Conservation (phyloP, 306 rosid species). For the Aeschynomene evenia region DNA sequence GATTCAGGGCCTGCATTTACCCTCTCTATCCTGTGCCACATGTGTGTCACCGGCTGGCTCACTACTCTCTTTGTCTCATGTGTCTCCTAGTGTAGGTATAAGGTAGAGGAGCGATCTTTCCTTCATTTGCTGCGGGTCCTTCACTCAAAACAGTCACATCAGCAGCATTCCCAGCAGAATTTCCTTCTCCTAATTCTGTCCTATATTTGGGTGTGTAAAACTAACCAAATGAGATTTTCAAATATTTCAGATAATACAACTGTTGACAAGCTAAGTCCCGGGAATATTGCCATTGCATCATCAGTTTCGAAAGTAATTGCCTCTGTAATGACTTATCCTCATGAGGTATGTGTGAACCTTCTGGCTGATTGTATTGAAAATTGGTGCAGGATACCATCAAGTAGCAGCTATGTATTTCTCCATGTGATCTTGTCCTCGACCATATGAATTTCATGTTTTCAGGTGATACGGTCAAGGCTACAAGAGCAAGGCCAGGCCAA, state of each 20-base stretch:
- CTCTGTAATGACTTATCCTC: slow-evolving; percentile 84
- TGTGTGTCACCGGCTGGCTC: too few relatives aligned
- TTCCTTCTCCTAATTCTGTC: too few relatives aligned
- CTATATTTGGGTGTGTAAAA: too few relatives aligned
- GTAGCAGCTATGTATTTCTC: background rate
- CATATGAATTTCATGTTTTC: slow-evolving; percentile 3
- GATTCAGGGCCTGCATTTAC: too few relatives aligned
- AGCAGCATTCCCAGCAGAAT: too few relatives aligned
- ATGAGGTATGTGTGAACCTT: slow-evolving; percentile 57
- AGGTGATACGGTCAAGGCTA: slow-evolving; percentile 89
- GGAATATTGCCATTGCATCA: slow-evolving; percentile 70
- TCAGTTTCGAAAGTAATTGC: slow-evolving; percentile 83
- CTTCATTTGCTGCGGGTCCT: too few relatives aligned
- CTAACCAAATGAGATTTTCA: slow-evolving; percentile 23
- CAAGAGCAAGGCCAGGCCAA: slow-evolving; percentile 96
- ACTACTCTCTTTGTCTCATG: too few relatives aligned
- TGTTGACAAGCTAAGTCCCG: slow-evolving; percentile 65
- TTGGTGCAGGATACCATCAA: background rate
- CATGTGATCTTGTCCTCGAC: background rate
- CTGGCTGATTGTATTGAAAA: background rate
- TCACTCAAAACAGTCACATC: too few relatives aligned
- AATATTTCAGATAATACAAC: slow-evolving; percentile 68
- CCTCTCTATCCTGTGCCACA: too few relatives aligned
- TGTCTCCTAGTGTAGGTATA: too few relatives aligned
- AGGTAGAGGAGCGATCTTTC: too few relatives aligned